A percentile compares a stretch with the other conserved stretches of the same genome.
Conservation (phyloP, 768 basidiomycete species). For the Punctularia strigosozonata region DNA sequence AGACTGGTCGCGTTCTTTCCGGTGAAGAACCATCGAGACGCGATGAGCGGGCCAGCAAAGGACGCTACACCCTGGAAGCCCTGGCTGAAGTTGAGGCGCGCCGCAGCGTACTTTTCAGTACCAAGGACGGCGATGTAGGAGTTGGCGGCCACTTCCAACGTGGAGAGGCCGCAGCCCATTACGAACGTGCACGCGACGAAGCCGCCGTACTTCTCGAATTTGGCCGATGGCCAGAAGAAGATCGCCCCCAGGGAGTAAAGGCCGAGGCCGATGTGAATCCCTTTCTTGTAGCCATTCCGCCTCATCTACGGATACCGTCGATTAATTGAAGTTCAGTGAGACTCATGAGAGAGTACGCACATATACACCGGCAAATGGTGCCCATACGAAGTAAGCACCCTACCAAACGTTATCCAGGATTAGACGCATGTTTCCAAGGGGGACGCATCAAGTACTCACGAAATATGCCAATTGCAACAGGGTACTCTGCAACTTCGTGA, state of each 20-base stretch:
- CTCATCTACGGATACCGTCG: slow-evolving; percentile 34
- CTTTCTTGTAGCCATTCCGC: slow-evolving; percentile 59
- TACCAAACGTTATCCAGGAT: slow-evolving; percentile 7
- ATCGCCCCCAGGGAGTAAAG: slow-evolving; percentile 59
- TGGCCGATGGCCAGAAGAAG: slow-evolving; percentile 72
- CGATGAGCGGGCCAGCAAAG: slow-evolving; percentile 66
- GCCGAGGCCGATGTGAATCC: slow-evolving; percentile 49
- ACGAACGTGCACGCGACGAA: slow-evolving; percentile 68
- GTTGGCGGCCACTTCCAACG: slow-evolving; percentile 66
- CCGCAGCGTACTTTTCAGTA: slow-evolving; percentile 56
- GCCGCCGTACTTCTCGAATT: slow-evolving; percentile 53
- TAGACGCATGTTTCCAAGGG: not conserved
- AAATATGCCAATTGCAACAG: slow-evolving; percentile 68
- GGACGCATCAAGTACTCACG: slow-evolving; percentile 18
- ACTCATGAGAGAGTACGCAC: slow-evolving; percentile 23
- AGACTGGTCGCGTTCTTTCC: slow-evolving; percentile 49
- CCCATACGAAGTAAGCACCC: slow-evolving; percentile 53
- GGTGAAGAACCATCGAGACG: slow-evolving; percentile 62
- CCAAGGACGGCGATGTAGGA: slow-evolving; percentile 69
- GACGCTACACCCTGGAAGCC: slow-evolving; percentile 69
- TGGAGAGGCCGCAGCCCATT: slow-evolving; percentile 56
- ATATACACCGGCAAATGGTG: slow-evolving; percentile 45
- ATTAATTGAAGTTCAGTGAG: not conserved
- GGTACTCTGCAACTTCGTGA: slow-evolving; percentile 60
- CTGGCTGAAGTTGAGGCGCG: slow-evolving; percentile 70